Base-by-base conservation (phyloP, 495 filamentous ascomycete species). In the Cercophora sp. region DNA sequence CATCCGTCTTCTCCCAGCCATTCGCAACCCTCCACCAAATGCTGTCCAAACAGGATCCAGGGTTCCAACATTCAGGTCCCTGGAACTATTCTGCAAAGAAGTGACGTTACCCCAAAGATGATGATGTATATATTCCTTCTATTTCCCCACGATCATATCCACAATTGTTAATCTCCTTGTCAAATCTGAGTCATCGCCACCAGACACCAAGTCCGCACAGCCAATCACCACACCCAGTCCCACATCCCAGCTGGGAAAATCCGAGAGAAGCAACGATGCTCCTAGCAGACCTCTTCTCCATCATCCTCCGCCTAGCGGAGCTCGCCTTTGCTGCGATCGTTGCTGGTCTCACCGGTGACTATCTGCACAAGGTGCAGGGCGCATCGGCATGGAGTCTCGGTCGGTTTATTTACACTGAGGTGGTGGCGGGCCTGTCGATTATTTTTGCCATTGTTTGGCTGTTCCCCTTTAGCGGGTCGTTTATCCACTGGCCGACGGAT, bases 401-500 rank as follows among this genome's bases (percentile, higher is more conserved):
- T 22, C 72, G 75, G 32, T 71, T 69, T 60, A 76, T 76, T 49
- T 78, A 76, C 59, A 69, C 72, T 39, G 75, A 74, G 47, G 68
- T 76, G 1, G 67, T 78, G 19, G 73, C 73, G 10, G 71, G 69
- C 15, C 37, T 78, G 11, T 67, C 72, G 15, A 76, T 78, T 15
- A 55, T 78, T 55, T 60, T 76, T 11, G 54, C 73, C 51, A 59
- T 78, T 53, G 52, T 78, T 41, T 76, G 75, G 75, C 70, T 78
- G 6, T 62, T 76, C 54, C 73, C 75, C 29, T 75, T 76, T 57
- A 62, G 66, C 35, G 57, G 62, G 31, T 63, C 58, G 43, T 78
- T 76, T 55, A 62, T 70, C 49, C 70, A 74, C 60, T 78, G 69
- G 69, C 71, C 71, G 8, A 54, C 79, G 57, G 84, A 87, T 55